Percentiles rank a stretch among this genome's conserved stretches.
These are phyloP conservation scores for Penicillium expansum DNA, from an alignment of 2,329 filamentous ascomycete genomes.

Conservation along the genomic window DNA sequence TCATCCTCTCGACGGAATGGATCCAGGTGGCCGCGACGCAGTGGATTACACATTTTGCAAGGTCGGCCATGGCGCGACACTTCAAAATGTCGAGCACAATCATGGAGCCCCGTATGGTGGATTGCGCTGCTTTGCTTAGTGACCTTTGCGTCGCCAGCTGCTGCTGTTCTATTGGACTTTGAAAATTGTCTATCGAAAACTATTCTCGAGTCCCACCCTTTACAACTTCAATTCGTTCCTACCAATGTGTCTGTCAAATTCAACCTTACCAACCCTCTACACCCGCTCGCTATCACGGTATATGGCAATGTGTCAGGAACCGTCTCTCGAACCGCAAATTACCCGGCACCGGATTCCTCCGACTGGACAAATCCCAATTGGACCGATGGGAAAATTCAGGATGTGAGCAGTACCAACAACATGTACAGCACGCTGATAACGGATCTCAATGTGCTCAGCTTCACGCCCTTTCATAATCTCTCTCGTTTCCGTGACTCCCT, in stretches of 20 bases:
- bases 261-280: constrained; percentile 57
- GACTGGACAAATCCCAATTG: constrained; percentile 61
- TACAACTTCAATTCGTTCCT: constrained; percentile 76
- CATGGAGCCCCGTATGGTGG: constrained; percentile 13
- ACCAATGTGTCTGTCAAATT: constrained; percentile 72
- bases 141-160: constrained; percentile 40
- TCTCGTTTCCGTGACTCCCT: constrained; percentile 65
- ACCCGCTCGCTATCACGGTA: constrained; percentile 72
- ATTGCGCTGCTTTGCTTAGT: constrained; percentile 25
- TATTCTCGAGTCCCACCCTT: constrained; percentile 58
- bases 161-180: constrained; percentile 70
- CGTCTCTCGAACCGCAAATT: constrained; percentile 45
- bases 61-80: constrained; percentile 23
- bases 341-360: constrained; percentile 60
- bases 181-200: constrained; percentile 73
- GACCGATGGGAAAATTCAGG: constrained; percentile 73
- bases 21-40: constrained; percentile 6
- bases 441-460: constrained; percentile 72
- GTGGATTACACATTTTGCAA: constrained; percentile 12
- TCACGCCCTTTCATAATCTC: constrained; percentile 61
- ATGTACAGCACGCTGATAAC: constrained; percentile 71
- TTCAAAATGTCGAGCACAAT: constrained; percentile 18
- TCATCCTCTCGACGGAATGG: constrained; percentile 4
- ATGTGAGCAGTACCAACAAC: constrained; percentile 56
- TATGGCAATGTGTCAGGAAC: constrained; percentile 90